phyloP scores from a whole-genome alignment of 768 basidiomycete genomes.

The Leccinum sublutescens region DNA sequence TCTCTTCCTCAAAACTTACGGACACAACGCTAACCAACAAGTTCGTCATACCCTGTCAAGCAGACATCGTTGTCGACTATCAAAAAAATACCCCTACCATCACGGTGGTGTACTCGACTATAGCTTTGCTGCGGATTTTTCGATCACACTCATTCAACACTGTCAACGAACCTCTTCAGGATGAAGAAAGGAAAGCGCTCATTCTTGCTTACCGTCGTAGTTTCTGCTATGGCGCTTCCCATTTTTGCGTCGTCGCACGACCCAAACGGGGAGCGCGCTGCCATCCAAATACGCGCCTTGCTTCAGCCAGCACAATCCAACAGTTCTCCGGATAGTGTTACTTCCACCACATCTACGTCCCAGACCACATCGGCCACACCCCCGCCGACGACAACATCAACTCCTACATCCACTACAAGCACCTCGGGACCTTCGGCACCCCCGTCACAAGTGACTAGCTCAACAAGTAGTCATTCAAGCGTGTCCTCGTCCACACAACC shows the following conservation, averaged over 20 bases:
- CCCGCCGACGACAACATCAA: background rate
- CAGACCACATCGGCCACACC: background rate
- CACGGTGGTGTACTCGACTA: conserved; percentile 10
- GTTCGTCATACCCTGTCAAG: background rate
- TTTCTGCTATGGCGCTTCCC: conserved; percentile 29
- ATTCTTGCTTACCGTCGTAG: conserved; percentile 28
- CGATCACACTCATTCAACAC: conserved; percentile 22
- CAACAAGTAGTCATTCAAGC: conserved; percentile 1
- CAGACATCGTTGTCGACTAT: background rate
- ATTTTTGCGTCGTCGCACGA: conserved; percentile 22
- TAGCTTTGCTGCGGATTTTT: conserved; percentile 22
- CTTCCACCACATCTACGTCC: background rate
- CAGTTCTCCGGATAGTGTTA: background rate
- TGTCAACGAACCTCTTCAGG: conserved; percentile 15
- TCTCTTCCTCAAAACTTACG: background rate
- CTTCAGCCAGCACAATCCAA: background rate
- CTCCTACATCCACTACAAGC: conserved; percentile 17
- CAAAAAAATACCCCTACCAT: conserved; percentile 7
- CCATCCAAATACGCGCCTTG: conserved; percentile 17
- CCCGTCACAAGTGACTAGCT: conserved; percentile 3
- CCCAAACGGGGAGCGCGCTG: conserved; percentile 13
- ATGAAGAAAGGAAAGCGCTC: conserved; percentile 25
- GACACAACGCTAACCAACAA: background rate
- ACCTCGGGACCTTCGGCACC: conserved; percentile 2
- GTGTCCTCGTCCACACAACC: conserved; percentile 1